These are phyloP conservation scores for Antitrichia curtipendula DNA, from an alignment of 225 moss, liverwort and hornwort genomes.

Conservation along the genomic window DNA sequence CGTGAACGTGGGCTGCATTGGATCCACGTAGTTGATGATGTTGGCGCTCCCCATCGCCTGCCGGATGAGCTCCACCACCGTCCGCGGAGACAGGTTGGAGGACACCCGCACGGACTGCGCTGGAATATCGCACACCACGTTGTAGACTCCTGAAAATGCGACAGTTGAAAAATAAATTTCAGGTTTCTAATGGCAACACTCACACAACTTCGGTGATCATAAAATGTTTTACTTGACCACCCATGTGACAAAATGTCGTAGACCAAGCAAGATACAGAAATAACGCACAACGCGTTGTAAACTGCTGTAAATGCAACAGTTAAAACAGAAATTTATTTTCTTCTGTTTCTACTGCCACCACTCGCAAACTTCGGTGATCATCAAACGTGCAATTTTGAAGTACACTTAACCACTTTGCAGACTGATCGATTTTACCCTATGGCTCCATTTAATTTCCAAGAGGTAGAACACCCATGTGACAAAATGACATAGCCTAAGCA, in stretches of 20 bases:
- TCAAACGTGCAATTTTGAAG: not conserved
- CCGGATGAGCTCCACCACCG: slow-evolving; percentile 20
- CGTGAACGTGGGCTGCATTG: slow-evolving; percentile 5
- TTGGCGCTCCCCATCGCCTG: slow-evolving; percentile 15
- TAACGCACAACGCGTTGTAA: slow-evolving; percentile 20
- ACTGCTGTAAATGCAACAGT: not conserved
- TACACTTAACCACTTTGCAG: not conserved
- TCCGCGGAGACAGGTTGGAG: slow-evolving; percentile 14
- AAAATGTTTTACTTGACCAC: not conserved
- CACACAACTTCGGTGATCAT: not conserved
- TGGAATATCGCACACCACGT: slow-evolving; percentile 39
- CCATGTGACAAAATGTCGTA: not conserved
- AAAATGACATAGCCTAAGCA: not conserved
- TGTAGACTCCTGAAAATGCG: slow-evolving; percentile 8
- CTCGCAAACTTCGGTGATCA: not conserved
- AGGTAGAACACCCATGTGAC: not conserved
- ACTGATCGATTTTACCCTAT: too few relatives aligned
- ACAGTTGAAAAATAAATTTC: not conserved
- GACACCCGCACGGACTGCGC: slow-evolving; percentile 23
- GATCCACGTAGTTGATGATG: slow-evolving; percentile 26
- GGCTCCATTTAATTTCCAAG: too few relatives aligned
- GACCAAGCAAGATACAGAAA: not conserved
- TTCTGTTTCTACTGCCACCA: not conserved
- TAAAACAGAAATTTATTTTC: not conserved
- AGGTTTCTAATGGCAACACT: not conserved